These are phyloP conservation scores for Tephrocybe sp. DNA, from an alignment of 768 basidiomycete genomes.

Conservation along the genomic window DNA sequence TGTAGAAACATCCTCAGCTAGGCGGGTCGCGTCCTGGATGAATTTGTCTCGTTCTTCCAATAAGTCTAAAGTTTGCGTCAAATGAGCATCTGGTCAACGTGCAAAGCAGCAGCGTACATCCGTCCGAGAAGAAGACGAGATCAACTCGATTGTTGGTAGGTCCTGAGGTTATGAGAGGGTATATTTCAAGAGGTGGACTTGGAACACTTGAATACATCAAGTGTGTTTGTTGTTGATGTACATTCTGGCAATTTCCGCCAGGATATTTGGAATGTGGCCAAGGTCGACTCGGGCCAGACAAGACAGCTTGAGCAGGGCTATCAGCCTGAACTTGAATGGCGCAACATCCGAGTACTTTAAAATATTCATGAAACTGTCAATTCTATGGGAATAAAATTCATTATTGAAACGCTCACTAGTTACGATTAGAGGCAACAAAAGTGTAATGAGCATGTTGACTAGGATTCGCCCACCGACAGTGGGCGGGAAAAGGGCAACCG, in stretches of 20 bases:
- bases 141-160: slow-evolving; percentile 64
- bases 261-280: not conserved
- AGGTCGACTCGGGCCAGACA: not conserved
- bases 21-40: slow-evolving; percentile 58
- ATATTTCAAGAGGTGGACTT: slow-evolving; percentile 48
- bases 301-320: not conserved
- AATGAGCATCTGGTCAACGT: no score
- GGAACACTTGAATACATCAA: slow-evolving; percentile 6
- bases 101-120: slow-evolving; percentile 59
- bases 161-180: slow-evolving; percentile 60
- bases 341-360: not conserved
- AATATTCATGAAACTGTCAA: no score
- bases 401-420: not conserved
- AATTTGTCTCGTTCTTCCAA: slow-evolving; percentile 59
- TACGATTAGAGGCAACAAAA: not conserved
- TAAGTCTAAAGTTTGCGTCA: slow-evolving; percentile 50
- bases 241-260: slow-evolving; percentile 2
- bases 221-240: not conserved
- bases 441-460: not conserved
- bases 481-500: no score
- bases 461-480: no score
- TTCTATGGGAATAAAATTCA: no score
- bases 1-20: slow-evolving; percentile 65
- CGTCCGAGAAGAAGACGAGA: slow-evolving; percentile 75
- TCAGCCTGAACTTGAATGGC: no score